A percentile compares a stretch with the other conserved stretches of the same genome.
phyloP scores from a whole-genome alignment of 225 moss, liverwort and hornwort genomes.

The Physcomitrellopsis africana region DNA sequence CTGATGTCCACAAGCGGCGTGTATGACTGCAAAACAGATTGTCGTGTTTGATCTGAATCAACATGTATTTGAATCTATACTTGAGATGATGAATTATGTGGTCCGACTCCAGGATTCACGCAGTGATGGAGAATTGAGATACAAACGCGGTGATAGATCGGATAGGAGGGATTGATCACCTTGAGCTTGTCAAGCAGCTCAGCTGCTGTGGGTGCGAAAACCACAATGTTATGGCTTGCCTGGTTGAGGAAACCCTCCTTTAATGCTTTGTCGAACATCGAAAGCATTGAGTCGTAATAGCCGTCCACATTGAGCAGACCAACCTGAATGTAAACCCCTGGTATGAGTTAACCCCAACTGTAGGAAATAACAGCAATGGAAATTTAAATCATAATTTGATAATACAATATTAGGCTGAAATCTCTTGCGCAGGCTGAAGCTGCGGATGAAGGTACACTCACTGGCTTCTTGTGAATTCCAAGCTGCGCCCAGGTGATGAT shows the following conservation, averaged over 20 bases:
- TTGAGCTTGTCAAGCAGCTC: constrained; percentile 45
- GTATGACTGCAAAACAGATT: too few relatives aligned
- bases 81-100: too few relatives aligned
- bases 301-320: constrained; percentile 58
- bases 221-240: constrained; percentile 48
- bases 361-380: too few relatives aligned
- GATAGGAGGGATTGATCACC: constrained; percentile 8
- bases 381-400: too few relatives aligned
- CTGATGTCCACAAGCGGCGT: too few relatives aligned
- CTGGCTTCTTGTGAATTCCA: constrained; percentile 59
- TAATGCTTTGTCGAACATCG: constrained; percentile 48
- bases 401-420: too few relatives aligned
- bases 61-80: too few relatives aligned
- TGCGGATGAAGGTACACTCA: constrained; percentile 1
- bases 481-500: constrained; percentile 67
- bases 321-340: constrained; percentile 27
- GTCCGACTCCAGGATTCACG: too few relatives aligned
- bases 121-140: too few relatives aligned
- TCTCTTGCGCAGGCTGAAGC: background rate
- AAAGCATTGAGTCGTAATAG: constrained; percentile 43
- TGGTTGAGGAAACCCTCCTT: constrained; percentile 47
- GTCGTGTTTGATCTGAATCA: too few relatives aligned
- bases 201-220: constrained; percentile 35
- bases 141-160: background rate
- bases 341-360: too few relatives aligned